Percentiles rank a stretch among this genome's conserved stretches.
Conservation (phyloP, 1,284 basidiomycete genomes). For the Trichosporon ovoides region DNA sequence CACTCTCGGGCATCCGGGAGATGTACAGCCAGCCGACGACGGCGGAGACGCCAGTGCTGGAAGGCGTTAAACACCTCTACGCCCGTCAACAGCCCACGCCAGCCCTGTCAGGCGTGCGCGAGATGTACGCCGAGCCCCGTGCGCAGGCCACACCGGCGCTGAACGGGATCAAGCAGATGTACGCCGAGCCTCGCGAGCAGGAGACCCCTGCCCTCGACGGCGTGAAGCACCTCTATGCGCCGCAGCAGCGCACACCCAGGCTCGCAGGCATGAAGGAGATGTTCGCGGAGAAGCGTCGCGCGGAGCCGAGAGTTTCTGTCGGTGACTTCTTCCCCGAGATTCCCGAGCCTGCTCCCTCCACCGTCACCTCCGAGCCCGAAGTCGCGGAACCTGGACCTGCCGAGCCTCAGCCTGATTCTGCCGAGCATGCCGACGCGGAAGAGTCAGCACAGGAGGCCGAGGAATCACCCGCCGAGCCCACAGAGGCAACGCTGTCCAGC, state of each 20-base stretch:
- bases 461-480: neutral
- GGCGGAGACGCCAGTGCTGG: no score
- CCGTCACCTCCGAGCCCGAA: neutral
- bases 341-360: neutral
- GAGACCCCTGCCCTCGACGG: conserved; percentile 27
- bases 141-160: conserved; percentile 5
- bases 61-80: no score
- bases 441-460: neutral
- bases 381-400: no score
- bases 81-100: no score
- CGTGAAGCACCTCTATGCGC: conserved; percentile 25
- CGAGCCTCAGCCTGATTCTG: no score
- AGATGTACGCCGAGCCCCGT: conserved; percentile 1
- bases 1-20: no score
- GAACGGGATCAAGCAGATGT: conserved; percentile 8
- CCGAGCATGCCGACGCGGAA: neutral
- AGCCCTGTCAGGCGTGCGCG: neutral
- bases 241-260: neutral
- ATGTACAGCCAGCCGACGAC: no score
- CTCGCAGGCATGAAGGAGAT: neutral
- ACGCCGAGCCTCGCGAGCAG: neutral
- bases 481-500: no score
- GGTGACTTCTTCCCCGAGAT: neutral
- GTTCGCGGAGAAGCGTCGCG: neutral
- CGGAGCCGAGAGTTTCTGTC: neutral